Evolutionary conservation across 192 early-diverging fungal species (phyloP).

Genomic region (Thamnidium elegans): DNA sequence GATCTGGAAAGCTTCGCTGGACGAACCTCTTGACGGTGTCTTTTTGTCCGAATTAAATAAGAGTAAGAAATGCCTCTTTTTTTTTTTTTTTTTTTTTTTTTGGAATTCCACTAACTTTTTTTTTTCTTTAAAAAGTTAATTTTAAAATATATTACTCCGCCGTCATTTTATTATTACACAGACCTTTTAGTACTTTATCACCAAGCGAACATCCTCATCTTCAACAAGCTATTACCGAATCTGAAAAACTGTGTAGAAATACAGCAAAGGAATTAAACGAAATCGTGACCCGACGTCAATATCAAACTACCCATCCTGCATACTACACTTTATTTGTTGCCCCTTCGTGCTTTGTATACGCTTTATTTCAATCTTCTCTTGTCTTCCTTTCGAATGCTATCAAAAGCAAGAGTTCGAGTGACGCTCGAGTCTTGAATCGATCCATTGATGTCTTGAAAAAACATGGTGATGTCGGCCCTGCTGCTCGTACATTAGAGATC

Average conservation of each 20-base stretch:
- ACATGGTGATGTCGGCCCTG: neutral
- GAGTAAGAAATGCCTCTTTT: slow-evolving; percentile 12
- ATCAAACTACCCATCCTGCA: neutral
- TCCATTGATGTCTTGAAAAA: slow-evolving; percentile 7
- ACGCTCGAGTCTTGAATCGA: neutral
- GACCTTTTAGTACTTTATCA: slow-evolving; percentile 38
- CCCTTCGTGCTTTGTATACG: slow-evolving; percentile 17
- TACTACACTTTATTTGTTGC: neutral
- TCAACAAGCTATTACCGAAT: slow-evolving; percentile 13
- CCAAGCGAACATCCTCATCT: neutral
- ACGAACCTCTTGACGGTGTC: slow-evolving; percentile 20
- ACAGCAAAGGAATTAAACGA: slow-evolving; percentile 13
- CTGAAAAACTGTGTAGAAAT: slow-evolving; percentile 11
- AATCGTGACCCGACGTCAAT: neutral
- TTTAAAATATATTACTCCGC: slow-evolving; percentile 43
- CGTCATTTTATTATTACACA: slow-evolving; percentile 43
- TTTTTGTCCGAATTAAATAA: slow-evolving; percentile 19
- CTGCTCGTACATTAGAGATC: slow-evolving; percentile 16
- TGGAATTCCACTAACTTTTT: neutral
- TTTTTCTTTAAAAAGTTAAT: neutral
- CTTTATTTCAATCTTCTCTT: slow-evolving; percentile 17
- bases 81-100: neutral
- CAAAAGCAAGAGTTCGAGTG: neutral
- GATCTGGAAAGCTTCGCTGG: slow-evolving; percentile 24
- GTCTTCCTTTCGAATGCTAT: slow-evolving; percentile 15